phyloP scores from a whole-genome alignment of 1,284 basidiomycete genomes.

The Apiotrichum sp. region DNA sequence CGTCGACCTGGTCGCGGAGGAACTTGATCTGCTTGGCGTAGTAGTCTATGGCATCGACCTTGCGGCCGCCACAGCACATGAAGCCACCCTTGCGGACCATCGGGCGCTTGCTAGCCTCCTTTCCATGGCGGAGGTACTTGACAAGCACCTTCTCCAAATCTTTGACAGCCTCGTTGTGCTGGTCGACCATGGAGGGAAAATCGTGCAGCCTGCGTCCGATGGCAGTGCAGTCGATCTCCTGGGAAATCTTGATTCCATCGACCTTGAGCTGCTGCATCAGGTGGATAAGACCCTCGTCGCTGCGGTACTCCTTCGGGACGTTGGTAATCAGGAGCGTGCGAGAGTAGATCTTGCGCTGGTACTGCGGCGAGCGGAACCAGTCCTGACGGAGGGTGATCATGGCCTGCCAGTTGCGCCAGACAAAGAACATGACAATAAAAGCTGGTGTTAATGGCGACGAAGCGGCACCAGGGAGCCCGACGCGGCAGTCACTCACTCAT shows the following conservation, averaged over 20 bases:
- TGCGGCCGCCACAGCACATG: slow-evolving; percentile 65
- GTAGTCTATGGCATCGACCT: slow-evolving; percentile 75
- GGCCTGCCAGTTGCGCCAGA: slow-evolving; percentile 66
- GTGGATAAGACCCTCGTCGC: slow-evolving; percentile 64
- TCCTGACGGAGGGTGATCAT: slow-evolving; percentile 52
- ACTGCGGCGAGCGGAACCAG: slow-evolving; percentile 47
- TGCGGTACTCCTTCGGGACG: slow-evolving; percentile 68
- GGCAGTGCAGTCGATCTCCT: slow-evolving; percentile 37
- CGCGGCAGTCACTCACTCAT: slow-evolving; percentile 51
- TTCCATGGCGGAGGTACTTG: slow-evolving; percentile 72
- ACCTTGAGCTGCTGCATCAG: slow-evolving; percentile 63
- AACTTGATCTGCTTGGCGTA: slow-evolving; percentile 62
- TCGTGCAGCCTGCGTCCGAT: slow-evolving; percentile 43
- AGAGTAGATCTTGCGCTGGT: slow-evolving; percentile 45
- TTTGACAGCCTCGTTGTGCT: slow-evolving; percentile 77
- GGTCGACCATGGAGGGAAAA: slow-evolving; percentile 51
- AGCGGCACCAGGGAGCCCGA: slow-evolving; percentile 21
- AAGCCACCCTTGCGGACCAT: slow-evolving; percentile 65
- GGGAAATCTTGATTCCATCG: slow-evolving; percentile 47
- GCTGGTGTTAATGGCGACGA: slow-evolving; percentile 28
- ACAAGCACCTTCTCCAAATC: slow-evolving; percentile 78
- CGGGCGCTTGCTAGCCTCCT: slow-evolving; percentile 66
- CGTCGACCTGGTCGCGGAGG: slow-evolving; percentile 65
- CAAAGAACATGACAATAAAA: slow-evolving; percentile 39
- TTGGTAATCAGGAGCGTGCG: slow-evolving; percentile 54